phyloP scores from a whole-genome alignment of 2,329 filamentous ascomycete species.

The Aquanectria penicillioides region DNA sequence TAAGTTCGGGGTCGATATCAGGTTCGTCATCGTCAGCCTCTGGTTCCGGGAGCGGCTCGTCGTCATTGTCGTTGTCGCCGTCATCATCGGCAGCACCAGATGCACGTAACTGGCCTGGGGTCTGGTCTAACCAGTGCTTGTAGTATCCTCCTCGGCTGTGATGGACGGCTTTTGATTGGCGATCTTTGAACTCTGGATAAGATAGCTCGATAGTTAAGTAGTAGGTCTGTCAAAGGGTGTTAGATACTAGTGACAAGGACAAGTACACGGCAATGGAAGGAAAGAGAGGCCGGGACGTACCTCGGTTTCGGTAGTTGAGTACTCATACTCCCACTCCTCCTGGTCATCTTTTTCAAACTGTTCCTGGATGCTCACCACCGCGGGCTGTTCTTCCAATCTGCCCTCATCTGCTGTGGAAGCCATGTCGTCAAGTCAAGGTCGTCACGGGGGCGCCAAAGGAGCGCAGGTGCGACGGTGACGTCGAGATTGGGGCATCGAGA shows the following conservation, averaged over 20 bases:
- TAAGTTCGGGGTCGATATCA: constrained; percentile 39
- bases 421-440: constrained; percentile 19
- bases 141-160: constrained; percentile 59
- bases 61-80: constrained; percentile 42
- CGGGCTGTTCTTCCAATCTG: constrained; percentile 36
- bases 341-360: constrained; percentile 52
- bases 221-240: constrained; percentile 61
- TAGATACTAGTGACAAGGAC: constrained; percentile 2
- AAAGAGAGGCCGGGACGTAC: constrained; percentile 44
- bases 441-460: not conserved
- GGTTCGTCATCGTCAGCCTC: constrained; percentile 47
- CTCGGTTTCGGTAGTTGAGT: constrained; percentile 71
- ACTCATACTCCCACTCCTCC: constrained; percentile 75
- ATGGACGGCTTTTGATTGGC: constrained; percentile 51
- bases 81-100: constrained; percentile 22
- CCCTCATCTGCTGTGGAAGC: constrained; percentile 28
- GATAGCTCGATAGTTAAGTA: constrained; percentile 73
- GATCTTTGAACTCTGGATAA: constrained; percentile 64
- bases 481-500: not conserved
- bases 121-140: constrained; percentile 52
- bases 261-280: not conserved
- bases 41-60: constrained; percentile 46
- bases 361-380: constrained; percentile 43
- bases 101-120: constrained; percentile 32
- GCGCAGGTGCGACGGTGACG: not conserved